These are phyloP conservation scores for Eragrostis tef DNA, from an alignment of 202 grass and related monocot species.

Conservation along the genomic window DNA sequence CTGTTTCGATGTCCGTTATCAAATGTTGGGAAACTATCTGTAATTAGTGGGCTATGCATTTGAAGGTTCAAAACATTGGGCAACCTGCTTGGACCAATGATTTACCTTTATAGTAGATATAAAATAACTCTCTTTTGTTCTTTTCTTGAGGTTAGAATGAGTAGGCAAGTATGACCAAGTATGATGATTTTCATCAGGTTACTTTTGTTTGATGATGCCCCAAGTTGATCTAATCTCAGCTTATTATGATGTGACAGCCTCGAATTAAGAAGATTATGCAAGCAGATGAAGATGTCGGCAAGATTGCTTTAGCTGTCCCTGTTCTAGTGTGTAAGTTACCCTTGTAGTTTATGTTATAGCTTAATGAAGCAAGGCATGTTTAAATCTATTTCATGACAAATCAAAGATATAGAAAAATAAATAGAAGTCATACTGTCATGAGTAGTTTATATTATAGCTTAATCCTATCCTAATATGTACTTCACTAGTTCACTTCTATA, in stretches of 20 bases:
- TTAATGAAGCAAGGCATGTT: not conserved
- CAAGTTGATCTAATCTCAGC: slow-evolving; percentile 9
- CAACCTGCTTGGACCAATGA: slow-evolving; percentile 13
- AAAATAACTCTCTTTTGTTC: not conserved
- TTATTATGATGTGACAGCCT: slow-evolving; percentile 54
- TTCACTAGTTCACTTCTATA: not conserved
- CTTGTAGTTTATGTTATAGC: not conserved
- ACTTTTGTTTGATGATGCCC: slow-evolving; percentile 11
- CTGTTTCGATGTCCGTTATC: not conserved
- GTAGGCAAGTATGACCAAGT: not conserved
- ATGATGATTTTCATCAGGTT: slow-evolving; percentile 4
- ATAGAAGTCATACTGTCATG: not conserved
- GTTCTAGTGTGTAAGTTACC: slow-evolving; percentile 90
- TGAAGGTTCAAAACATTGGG: slow-evolving; percentile 17
- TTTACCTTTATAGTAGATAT: slow-evolving; percentile 30
- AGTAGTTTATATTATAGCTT: not conserved
- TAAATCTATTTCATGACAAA: not conserved
- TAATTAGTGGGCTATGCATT: not conserved
- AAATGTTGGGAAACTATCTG: not conserved
- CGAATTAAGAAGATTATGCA: slow-evolving; percentile 99
- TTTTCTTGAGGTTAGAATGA: not conserved
- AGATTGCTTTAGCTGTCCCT: slow-evolving; percentile 91
- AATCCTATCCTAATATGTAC: not conserved
- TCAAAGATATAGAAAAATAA: not conserved
- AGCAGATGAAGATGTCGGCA: slow-evolving; percentile 89